A percentile compares a stretch with the other conserved stretches of the same genome.
phyloP scores from a whole-genome alignment of 2,329 filamentous ascomycete species.

The Lachnellula cervina region DNA sequence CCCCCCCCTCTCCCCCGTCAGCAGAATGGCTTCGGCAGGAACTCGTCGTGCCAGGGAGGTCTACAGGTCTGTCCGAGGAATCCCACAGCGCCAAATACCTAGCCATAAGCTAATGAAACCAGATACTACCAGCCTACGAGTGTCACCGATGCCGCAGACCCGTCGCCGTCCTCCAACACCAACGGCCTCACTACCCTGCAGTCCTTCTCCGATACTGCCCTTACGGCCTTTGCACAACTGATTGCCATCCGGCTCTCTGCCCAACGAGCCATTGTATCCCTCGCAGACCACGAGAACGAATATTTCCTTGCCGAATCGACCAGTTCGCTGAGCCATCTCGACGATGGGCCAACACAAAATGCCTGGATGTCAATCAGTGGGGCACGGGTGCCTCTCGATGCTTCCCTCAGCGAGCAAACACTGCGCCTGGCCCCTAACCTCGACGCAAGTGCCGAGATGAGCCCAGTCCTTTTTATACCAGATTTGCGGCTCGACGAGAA shows the following conservation, averaged over 20 bases:
- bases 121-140: too few relatives aligned
- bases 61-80: too few relatives aligned
- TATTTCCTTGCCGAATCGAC: conserved; percentile 39
- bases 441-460: conserved; percentile 12
- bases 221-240: conserved; percentile 44
- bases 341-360: conserved; percentile 16
- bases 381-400: conserved; percentile 13
- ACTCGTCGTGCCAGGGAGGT: too few relatives aligned
- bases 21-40: too few relatives aligned
- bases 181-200: background rate
- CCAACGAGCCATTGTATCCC: conserved; percentile 42
- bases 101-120: too few relatives aligned
- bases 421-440: conserved; percentile 12
- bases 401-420: conserved; percentile 26
- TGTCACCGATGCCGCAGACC: too few relatives aligned
- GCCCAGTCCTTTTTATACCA: conserved; percentile 15
- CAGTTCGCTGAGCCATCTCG: conserved; percentile 33
- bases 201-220: conserved; percentile 38
- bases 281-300: conserved; percentile 23
- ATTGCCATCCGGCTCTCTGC: conserved; percentile 42
- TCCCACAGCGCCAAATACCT: too few relatives aligned
- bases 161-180: too few relatives aligned
- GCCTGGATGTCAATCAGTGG: conserved; percentile 19
- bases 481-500: conserved; percentile 18
- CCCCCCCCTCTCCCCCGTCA: too few relatives aligned